phyloP scores from a whole-genome alignment of 2,329 filamentous ascomycete species.

The Bipolaris gigantea region DNA sequence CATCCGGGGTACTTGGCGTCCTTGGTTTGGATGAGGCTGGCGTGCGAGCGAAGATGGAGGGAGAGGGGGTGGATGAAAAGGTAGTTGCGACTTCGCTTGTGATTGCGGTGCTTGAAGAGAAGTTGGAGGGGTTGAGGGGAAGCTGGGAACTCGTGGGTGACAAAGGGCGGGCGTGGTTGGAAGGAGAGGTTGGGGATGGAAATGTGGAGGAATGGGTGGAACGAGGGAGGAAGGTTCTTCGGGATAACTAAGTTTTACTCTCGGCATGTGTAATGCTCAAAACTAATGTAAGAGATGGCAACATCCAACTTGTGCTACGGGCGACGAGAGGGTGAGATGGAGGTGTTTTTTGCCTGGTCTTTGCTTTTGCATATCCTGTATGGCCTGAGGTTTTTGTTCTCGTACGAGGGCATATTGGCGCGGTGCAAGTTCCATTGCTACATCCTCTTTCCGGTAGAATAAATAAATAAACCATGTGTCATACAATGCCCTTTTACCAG shows the following conservation, averaged over 20 bases:
- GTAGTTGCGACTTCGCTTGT: constrained; percentile 48
- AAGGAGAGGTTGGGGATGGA: background rate
- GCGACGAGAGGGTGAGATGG: too few species aligned
- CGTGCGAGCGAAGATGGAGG: background rate
- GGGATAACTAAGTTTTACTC: background rate
- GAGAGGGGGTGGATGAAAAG: constrained; percentile 13
- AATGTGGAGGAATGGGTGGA: background rate
- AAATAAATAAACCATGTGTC: too few species aligned
- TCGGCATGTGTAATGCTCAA: background rate
- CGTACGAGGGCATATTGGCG: too few species aligned
- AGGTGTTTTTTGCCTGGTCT: too few species aligned
- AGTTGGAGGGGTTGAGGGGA: constrained; percentile 52
- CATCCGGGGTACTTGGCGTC: constrained; percentile 4
- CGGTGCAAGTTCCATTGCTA: too few species aligned
- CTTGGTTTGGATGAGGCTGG: background rate
- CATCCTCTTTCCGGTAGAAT: too few species aligned
- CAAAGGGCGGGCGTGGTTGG: constrained; percentile 56
- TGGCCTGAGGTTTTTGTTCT: too few species aligned
- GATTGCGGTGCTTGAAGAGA: constrained; percentile 54
- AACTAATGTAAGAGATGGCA: too few species aligned
- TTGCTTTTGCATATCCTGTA: too few species aligned
- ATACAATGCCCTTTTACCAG: too few species aligned
- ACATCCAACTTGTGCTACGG: too few species aligned
- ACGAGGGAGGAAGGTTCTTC: background rate
- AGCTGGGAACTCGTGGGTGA: constrained; percentile 66